These are phyloP conservation scores for Phytophthora quininea DNA, from an alignment of 352 stramenopile genomes.

Conservation along the genomic window DNA sequence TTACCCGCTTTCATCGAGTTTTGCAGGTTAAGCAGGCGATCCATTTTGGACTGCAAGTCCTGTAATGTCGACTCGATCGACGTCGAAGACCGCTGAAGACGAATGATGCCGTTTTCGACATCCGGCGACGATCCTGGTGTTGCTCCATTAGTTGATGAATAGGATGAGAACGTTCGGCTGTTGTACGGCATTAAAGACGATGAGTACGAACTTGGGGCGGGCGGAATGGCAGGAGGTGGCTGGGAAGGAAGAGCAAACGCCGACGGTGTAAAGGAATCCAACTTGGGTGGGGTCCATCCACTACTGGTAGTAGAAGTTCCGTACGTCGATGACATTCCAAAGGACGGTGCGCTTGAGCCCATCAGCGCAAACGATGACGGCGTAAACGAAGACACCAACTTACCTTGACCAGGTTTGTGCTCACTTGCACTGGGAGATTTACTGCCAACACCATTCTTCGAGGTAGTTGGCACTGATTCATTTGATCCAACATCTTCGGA, in stretches of 20 bases:
- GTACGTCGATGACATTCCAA: constrained; percentile 12
- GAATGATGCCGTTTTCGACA: constrained; percentile 67
- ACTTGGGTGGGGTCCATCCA: constrained; percentile 32
- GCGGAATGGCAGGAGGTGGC: constrained; percentile 15
- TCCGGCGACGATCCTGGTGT: constrained; percentile 33
- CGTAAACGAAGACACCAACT: constrained; percentile 23
- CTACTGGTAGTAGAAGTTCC: constrained; percentile 7
- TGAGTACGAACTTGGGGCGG: constrained; percentile 19
- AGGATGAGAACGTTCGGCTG: constrained; percentile 22
- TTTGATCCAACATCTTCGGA: constrained; percentile 27
- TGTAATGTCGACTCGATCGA: constrained; percentile 77
- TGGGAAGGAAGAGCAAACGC: constrained; percentile 23
- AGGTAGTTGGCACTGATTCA: constrained; percentile 5
- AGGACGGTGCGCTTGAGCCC: constrained; percentile 3
- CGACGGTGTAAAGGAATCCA: constrained; percentile 40
- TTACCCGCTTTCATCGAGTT: constrained; percentile 52
- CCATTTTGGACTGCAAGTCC: constrained; percentile 83
- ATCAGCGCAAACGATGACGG: constrained; percentile 29
- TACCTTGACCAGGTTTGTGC: constrained; percentile 29
- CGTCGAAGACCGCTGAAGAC: constrained; percentile 79
- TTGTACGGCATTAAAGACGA: constrained; percentile 41
- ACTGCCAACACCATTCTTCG: constrained; percentile 16
- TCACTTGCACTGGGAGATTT: constrained; percentile 17
- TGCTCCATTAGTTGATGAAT: constrained; percentile 9
- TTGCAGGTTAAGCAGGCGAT: constrained; percentile 71